Base-by-base conservation (phyloP, 1,139 yeast species). In the Lodderomyces oxycetoniae region DNA sequence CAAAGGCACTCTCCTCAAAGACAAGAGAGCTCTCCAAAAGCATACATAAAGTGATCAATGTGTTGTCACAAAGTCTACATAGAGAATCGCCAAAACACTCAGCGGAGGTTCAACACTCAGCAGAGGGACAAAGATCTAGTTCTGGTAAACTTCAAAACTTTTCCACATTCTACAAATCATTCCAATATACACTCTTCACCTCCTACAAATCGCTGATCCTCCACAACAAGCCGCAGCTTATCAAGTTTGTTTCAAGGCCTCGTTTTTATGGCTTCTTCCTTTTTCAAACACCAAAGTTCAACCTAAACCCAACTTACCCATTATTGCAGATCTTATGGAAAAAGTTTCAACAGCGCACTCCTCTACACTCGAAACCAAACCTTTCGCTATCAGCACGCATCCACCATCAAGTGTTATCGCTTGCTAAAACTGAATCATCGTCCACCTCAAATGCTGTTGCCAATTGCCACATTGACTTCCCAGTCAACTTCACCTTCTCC, bases 391-490 rank as follows among this genome's bases (percentile, higher is more conserved):
- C 56, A 33, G 58, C 62, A 35, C 52, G 43, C 35, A 53, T 62
- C 49, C 71, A 66, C 43, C 56, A 59, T 31, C 46, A 62, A 38
- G 64, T 67, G 16, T 53, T 67, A 34, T 51, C 49, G 27, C 48
- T 64, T 47, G 71, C 72, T 3, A 56, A 53, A 30, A 53, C 59
- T 2, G 61, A 60, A 15, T 50, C 67, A 1, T 29, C 54, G 12
- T 59, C 58, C 8, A 43, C 53, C 9, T 36, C 35, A 7, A 40
- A 47, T 17, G 43, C 40, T 30, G 31, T 41, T 10, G 40, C 40
- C 7, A 80, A 81, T 2, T 67, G 77, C 32, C 68, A 62, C 49
- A 71, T 77, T 30, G 83, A 77, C 42, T 77, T 77, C 49, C 58
- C 61, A 14, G 43, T 74, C 17, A 68, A 65, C 39, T 59, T 59